Base-by-base conservation (phyloP, 805 yeast species). In the Tetrapisispora namnaoensis region DNA sequence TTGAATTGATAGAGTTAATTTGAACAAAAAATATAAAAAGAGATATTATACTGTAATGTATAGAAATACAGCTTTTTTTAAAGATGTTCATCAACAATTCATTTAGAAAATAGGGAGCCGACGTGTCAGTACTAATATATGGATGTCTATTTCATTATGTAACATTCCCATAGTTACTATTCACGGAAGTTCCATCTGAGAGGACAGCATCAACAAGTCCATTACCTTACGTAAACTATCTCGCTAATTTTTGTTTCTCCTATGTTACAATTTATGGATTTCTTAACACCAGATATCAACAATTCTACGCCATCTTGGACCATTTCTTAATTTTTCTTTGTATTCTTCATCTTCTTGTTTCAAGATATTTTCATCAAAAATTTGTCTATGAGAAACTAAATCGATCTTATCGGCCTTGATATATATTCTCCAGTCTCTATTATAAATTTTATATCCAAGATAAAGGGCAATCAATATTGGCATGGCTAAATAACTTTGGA, bases 401-500 rank as follows among this genome's bases (percentile, higher is more conserved):
- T 67, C 67, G 21, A 67, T 52, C 22, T 65, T 51, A 28, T 61
- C 56, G 1, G 65, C 59, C 34, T 61, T 61, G 42, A 66, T 65
- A 24, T 54, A 62, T 3, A 63, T 30, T 28, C 51, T 63, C 73
- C 75, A 73, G 51, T 74, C 73, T 51, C 62, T 71, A 49, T 67
- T 70, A 73, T 74, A 74, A 21, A 70, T 20, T 55, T 72, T 76
- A 61, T 74, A 78, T 28, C 70, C 74, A 2, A 70, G 20, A 59
- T 71, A 77, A 43, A 70, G 66, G 2, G 60, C 63, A 18, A 76
- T 47, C 50, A 76, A 64, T 30, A 77, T 72, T n/a, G 75, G 73
- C 51, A 72, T 70, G 24, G 79, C 78, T 51, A 77, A 60, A 56
- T 72, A 74, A 40, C 70, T 66, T 55, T 69, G 68, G 58, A 77